Evolutionary conservation across 2,329 filamentous ascomycete species (phyloP), one percentile per base, ranked within the genome.

Genomic region (Didymellaceae sp.): DNA sequence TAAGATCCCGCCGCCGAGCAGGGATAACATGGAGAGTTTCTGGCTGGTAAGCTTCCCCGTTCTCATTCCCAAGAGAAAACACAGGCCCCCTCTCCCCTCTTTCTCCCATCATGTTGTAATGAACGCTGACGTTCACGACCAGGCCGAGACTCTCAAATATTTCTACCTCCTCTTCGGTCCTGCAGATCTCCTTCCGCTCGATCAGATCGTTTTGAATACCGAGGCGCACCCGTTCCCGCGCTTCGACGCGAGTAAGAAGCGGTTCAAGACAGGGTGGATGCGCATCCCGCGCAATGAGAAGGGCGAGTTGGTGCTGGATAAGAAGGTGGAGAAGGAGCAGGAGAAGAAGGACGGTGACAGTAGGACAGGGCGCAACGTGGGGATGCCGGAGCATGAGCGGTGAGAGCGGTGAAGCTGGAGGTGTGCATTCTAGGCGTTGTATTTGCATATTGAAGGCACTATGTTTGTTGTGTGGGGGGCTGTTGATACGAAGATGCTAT

Each of bases 1-100:
- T 59, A 74, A 75, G 5, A 75, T 94, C 8, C 91, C 92, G 16
- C 85, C 91, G 0, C 73, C 78, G 11, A 77, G 79, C 35, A 81
- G 85, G 53, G 93, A 99, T 74, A 97, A 97, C 63, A 97, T 99
- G 93, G 94, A 99, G 77, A 95, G 91, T 70, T 97, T 97, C 77
- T 99, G 94, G 94, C 83, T 99, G 79, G 88, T 90, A 76, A 77
- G 87, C 76, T 28, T 13, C 4, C n/a, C n/a, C n/a, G n/a, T n/a
- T n/a, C n/a, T n/a, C n/a, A n/a, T n/a, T n/a, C n/a, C n/a, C n/a
- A n/a, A n/a, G n/a, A n/a, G n/a, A n/a, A n/a, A n/a, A n/a, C n/a
- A n/a, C n/a, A n/a, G n/a, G n/a, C n/a, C n/a, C n/a, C n/a, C 14
- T 37, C 24, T 25, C 3, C 24, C 14, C 33, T 35, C 22, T 6